Conservation (phyloP, 2,329 filamentous ascomycete species). For the Aplosporella prunicola region DNA sequence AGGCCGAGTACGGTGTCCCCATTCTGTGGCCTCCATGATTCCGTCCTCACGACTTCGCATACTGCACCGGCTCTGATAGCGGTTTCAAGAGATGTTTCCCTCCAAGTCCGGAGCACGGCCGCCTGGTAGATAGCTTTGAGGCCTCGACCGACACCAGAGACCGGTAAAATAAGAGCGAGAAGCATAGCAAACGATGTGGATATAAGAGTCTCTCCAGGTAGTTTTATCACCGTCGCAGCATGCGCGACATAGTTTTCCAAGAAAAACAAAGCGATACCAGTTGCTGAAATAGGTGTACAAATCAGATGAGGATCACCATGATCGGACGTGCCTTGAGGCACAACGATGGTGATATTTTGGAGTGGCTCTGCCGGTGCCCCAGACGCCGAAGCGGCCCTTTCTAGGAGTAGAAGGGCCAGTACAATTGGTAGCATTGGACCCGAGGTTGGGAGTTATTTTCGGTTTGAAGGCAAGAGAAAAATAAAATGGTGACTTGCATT, state of each 20-base stretch:
- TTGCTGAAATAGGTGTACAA: constrained; percentile 19
- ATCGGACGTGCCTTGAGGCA: constrained; percentile 14
- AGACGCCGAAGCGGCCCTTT: no score
- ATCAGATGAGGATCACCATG: constrained; percentile 16
- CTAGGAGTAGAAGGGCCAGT: no score
- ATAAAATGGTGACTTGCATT: no score
- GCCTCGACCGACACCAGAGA: constrained; percentile 18
- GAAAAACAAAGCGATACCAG: constrained; percentile 24
- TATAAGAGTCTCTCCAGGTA: constrained; percentile 20
- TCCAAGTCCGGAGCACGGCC: constrained; percentile 17
- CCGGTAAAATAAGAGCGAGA: constrained; percentile 19
- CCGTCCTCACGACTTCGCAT: no score
- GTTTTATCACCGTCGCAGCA: constrained; percentile 23
- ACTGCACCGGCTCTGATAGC: no score
- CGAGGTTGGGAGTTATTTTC: no score
- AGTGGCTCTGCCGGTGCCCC: no score
- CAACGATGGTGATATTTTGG: constrained; percentile 16
- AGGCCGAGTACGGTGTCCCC: no score
- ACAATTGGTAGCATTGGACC: no score
- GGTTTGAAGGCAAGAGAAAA: no score
- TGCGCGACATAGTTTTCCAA: constrained; percentile 29
- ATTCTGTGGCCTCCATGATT: no score
- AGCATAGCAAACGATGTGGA: constrained; percentile 14
- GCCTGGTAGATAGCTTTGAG: constrained; percentile 18
- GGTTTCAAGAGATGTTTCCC: no score